Evolutionary conservation across 495 filamentous ascomycete species (phyloP).

Genomic region (Aspergillus leporis): DNA sequence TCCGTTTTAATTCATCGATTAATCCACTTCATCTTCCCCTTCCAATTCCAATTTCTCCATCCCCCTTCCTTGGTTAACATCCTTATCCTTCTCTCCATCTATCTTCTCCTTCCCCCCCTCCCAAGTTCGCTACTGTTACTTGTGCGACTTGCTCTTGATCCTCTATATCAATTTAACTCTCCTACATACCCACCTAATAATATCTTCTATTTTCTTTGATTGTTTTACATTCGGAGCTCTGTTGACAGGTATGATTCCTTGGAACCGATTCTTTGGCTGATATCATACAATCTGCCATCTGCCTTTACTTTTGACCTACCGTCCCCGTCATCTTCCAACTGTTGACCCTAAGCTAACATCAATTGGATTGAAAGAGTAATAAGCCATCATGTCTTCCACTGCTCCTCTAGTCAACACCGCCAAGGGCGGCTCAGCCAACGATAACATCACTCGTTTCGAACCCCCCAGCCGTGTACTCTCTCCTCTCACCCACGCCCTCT

Average conservation of each 20-base stretch:
- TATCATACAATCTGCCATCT: not conserved
- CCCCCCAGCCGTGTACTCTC: conserved; percentile 90
- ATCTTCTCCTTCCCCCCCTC: not conserved
- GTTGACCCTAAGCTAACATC: not conserved
- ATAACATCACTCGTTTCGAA: conserved; percentile 96
- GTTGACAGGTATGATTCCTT: conserved; percentile 25
- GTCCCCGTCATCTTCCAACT: not conserved
- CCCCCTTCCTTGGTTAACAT: conserved; percentile 13
- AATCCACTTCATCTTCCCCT: conserved; percentile 13
- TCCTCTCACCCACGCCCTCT: conserved; percentile 84
- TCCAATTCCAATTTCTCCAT: conserved; percentile 19
- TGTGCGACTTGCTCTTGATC: not conserved
- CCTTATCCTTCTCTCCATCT: conserved; percentile 10
- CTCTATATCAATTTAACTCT: conserved; percentile 13
- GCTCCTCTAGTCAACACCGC: conserved; percentile 41
- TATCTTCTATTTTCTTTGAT: conserved; percentile 9
- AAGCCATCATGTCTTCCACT: conserved; percentile 48
- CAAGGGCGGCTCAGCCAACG: conserved; percentile 73
- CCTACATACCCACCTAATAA: conserved; percentile 11
- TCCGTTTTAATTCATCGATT: conserved; percentile 2
- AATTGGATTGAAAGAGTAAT: conserved; percentile 18
- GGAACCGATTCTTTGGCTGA: not conserved
- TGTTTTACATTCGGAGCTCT: conserved; percentile 18
- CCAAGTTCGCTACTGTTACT: not conserved
- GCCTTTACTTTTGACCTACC: not conserved